phyloP scores from a whole-genome alignment of 129 eudicot genomes.

The Tagetes patula region DNA sequence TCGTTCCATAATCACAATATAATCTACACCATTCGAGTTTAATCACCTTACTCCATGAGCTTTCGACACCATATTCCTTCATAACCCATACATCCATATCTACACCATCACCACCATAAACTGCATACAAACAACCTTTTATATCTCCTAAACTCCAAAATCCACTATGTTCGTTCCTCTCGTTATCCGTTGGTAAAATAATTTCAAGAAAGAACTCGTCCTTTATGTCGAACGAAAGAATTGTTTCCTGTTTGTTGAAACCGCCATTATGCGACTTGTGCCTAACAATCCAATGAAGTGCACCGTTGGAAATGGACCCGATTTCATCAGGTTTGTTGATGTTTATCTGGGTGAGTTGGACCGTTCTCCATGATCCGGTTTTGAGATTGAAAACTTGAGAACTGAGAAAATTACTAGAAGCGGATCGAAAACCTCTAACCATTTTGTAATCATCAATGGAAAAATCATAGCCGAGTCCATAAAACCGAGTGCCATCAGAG shows the following conservation, averaged over 20 bases:
- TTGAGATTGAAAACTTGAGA: constrained; percentile 27
- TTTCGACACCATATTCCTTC: constrained; percentile 26
- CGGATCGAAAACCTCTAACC: constrained; percentile 9
- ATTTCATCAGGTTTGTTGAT: constrained; percentile 11
- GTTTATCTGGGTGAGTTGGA: background rate
- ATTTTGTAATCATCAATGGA: constrained; percentile 10
- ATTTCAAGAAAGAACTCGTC: constrained; percentile 6
- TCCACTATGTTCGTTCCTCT: background rate
- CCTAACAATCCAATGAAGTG: constrained; percentile 22
- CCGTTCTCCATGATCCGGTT: constrained; percentile 20
- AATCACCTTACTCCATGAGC: constrained; percentile 29
- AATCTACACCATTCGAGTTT: background rate
- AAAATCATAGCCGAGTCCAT: constrained; percentile 24
- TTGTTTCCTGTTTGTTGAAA: background rate
- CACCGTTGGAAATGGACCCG: constrained; percentile 22
- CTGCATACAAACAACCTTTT: constrained; percentile 27
- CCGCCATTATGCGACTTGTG: background rate
- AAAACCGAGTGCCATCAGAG: constrained; percentile 8
- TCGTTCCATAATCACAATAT: background rate
- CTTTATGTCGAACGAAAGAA: constrained; percentile 13
- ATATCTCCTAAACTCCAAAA: constrained; percentile 19
- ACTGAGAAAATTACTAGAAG: background rate
- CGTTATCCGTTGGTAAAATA: background rate
- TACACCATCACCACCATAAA: constrained; percentile 6
- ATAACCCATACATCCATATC: constrained; percentile 33